phyloP scores from a whole-genome alignment of 1,284 basidiomycete genomes.

The Ustanciosporium gigantosporum region DNA sequence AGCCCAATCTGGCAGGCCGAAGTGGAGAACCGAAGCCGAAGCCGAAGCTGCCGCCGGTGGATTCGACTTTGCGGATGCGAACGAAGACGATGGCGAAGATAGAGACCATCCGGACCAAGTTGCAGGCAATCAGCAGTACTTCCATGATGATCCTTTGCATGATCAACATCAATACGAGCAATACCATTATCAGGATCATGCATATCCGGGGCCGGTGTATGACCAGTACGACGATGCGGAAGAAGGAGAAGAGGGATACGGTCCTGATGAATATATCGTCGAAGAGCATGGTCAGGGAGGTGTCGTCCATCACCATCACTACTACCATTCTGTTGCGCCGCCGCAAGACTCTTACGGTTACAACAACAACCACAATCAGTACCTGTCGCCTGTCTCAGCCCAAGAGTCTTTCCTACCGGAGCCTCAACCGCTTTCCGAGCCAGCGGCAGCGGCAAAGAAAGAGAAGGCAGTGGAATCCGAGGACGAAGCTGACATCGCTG shows the following conservation, averaged over 20 bases:
- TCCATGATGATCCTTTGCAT: slow-evolving; percentile 3
- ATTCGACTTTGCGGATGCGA: slow-evolving; percentile 18
- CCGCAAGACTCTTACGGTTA: neutral
- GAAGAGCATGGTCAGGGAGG: slow-evolving; percentile 24
- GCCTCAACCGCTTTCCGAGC: neutral
- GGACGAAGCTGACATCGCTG: slow-evolving; percentile 53
- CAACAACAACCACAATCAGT: neutral
- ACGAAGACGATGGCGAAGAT: neutral
- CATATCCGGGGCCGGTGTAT: neutral
- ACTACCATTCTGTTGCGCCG: slow-evolving; percentile 32
- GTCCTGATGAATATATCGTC: slow-evolving; percentile 13
- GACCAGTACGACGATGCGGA: slow-evolving; percentile 33
- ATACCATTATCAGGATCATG: neutral
- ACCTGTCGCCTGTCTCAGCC: neutral
- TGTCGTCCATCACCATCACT: slow-evolving; percentile 51
- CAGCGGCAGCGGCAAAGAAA: neutral
- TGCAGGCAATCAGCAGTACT: slow-evolving; percentile 5
- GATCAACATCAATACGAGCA: slow-evolving; percentile 3
- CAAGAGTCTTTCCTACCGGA: no score
- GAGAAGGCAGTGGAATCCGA: slow-evolving; percentile 13
- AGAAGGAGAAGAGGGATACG: slow-evolving; percentile 5
- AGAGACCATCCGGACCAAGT: neutral
- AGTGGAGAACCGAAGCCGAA: slow-evolving; percentile 45
- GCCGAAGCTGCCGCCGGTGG: slow-evolving; percentile 51
- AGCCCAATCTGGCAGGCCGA: slow-evolving; percentile 10